Conservation (phyloP, 352 stramenopile genomes). For the Globisporangium middletonii region DNA sequence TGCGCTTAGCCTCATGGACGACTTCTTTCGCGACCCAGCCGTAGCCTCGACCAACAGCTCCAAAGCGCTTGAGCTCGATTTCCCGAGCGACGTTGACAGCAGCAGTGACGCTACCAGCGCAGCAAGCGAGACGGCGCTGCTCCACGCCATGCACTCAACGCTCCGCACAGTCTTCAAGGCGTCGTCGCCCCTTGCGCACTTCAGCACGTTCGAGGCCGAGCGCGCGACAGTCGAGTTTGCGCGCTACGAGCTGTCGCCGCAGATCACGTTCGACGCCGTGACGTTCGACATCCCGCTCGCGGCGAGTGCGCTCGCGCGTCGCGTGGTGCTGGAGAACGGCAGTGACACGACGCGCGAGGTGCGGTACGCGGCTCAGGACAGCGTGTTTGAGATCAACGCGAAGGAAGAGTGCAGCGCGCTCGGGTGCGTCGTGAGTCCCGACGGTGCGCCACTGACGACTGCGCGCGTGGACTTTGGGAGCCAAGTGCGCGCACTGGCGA, state of each 20-base stretch:
- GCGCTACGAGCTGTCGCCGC: conserved; percentile 16
- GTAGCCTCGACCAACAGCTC: conserved; percentile 16
- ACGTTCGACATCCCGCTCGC: conserved; percentile 41
- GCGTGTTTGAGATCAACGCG: conserved; percentile 46
- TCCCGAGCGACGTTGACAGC: conserved; percentile 11
- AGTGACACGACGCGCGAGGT: conserved; percentile 24
- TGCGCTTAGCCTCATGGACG: conserved; percentile 27
- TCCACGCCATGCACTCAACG: conserved; percentile 20
- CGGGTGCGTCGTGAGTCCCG: conserved; percentile 37
- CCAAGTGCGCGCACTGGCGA: conserved; percentile 37
- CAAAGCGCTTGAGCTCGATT: conserved; percentile 17
- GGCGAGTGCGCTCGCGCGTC: conserved; percentile 26
- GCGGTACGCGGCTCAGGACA: conserved; percentile 8
- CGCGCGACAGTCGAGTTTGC: conserved; percentile 32
- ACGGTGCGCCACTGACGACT: conserved; percentile 20
- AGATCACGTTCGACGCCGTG: conserved; percentile 31
- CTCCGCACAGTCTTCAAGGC: conserved; percentile 19
- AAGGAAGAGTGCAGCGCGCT: conserved; percentile 49
- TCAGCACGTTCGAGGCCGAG: conserved; percentile 24
- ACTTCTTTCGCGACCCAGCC: conserved; percentile 37
- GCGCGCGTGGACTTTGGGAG: conserved; percentile 33
- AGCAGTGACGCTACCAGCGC: conserved; percentile 12
- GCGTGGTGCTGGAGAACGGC: conserved; percentile 17
- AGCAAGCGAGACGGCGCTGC: conserved; percentile 17
- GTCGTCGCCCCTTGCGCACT: conserved; percentile 11